phyloP scores from a whole-genome alignment of 2,329 filamentous ascomycete genomes.

The Claviceps sp. region DNA sequence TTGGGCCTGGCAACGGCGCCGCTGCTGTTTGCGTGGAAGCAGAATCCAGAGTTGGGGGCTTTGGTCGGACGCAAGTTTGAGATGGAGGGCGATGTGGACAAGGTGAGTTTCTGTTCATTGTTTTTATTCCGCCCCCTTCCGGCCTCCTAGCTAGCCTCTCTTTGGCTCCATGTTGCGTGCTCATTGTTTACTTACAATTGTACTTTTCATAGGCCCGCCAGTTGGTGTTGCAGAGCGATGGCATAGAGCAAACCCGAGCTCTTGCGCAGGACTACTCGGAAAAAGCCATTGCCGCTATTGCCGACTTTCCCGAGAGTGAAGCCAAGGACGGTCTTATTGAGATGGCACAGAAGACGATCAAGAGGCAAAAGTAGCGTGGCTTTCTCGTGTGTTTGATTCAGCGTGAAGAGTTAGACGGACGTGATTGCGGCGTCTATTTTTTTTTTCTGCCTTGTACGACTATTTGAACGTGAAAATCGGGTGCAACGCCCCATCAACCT shows the following conservation, averaged over 20 bases:
- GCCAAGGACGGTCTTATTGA: conserved; percentile 84
- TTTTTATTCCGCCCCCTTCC: not conserved
- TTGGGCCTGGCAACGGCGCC: conserved; percentile 89
- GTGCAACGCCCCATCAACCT: too few relatives aligned
- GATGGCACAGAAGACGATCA: conserved; percentile 87
- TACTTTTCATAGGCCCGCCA: conserved; percentile 57
- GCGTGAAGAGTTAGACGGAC: not conserved
- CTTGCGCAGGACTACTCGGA: conserved; percentile 85
- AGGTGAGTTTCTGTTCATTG: conserved; percentile 38
- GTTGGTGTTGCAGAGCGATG: conserved; percentile 69
- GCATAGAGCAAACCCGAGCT: conserved; percentile 81
- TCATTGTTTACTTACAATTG: not conserved
- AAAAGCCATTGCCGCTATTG: conserved; percentile 75
- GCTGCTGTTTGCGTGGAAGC: conserved; percentile 89
- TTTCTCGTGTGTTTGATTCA: not conserved
- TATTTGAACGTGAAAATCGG: too few relatives aligned
- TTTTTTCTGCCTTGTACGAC: too few relatives aligned
- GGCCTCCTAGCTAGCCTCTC: too few relatives aligned
- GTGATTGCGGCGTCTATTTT: not conserved
- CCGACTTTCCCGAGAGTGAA: conserved; percentile 79
- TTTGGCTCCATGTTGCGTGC: too few relatives aligned
- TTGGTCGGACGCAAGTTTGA: conserved; percentile 88
- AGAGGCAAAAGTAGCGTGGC: conserved; percentile 61
- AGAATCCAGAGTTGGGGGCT: conserved; percentile 68
- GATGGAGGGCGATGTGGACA: conserved; percentile 68